Evolutionary conservation across 306 rosid genomes (phyloP).

Genomic region (Prunus fruticosa): DNA sequence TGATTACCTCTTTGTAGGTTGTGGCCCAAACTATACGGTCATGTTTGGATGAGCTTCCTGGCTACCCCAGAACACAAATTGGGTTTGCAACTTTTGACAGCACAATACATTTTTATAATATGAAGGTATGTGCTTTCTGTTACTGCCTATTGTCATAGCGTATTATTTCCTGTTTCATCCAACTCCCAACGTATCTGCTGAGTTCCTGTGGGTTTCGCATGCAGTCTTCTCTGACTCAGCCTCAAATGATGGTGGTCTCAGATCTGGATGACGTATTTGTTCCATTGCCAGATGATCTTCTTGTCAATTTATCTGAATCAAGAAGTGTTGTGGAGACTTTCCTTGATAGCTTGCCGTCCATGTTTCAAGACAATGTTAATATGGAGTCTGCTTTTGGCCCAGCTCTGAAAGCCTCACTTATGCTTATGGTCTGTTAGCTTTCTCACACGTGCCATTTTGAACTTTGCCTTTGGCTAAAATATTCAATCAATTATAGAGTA

Average conservation of each 20-base stretch:
- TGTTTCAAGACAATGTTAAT: slow-evolving; percentile 88
- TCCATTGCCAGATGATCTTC: slow-evolving; percentile 99
- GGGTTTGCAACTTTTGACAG: slow-evolving; percentile 99
- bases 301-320: slow-evolving; percentile 96
- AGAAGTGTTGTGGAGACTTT: slow-evolving; percentile 89
- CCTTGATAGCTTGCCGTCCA: slow-evolving; percentile 92
- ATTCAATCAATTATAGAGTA: slow-evolving; percentile 4
- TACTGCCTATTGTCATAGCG: slow-evolving; percentile 10
- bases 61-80: slow-evolving; percentile 95
- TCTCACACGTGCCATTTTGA: slow-evolving; percentile 3
- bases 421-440: slow-evolving; percentile 76
- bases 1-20: slow-evolving; percentile 51
- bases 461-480: slow-evolving; percentile 8
- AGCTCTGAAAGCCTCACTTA: slow-evolving; percentile 83
- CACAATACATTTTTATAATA: slow-evolving; percentile 89
- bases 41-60: slow-evolving; percentile 92
- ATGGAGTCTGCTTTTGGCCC: slow-evolving; percentile 99
- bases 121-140: slow-evolving; percentile 65
- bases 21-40: slow-evolving; percentile 90
- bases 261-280: slow-evolving; percentile 94
- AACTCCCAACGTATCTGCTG: slow-evolving; percentile 13
- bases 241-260: slow-evolving; percentile 99
- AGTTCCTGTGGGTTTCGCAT: slow-evolving; percentile 31
- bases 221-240: slow-evolving; percentile 93
- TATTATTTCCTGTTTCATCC: slow-evolving; percentile 1